Conservation (phyloP, 2,329 filamentous ascomycete genomes). For the Fusarium bactridioides region DNA sequence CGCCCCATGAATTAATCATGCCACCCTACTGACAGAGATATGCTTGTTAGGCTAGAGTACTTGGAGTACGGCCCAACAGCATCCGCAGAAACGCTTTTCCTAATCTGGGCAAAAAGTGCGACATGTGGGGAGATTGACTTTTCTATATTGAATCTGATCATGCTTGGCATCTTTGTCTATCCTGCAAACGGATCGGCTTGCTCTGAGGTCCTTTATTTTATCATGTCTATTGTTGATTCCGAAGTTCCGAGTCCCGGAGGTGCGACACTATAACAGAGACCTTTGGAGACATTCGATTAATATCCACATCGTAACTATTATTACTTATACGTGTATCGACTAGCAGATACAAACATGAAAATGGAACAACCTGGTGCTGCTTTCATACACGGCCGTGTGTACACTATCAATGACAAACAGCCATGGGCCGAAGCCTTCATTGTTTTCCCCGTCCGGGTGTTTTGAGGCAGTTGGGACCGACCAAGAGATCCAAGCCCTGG, state of each 20-base stretch:
- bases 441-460: background rate
- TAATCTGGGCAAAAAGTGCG: background rate
- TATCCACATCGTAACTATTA: too few relatives aligned
- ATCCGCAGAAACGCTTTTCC: background rate
- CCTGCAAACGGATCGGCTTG: background rate
- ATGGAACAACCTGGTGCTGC: background rate
- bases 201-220: too few relatives aligned
- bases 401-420: background rate
- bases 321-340: background rate
- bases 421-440: background rate
- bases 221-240: background rate
- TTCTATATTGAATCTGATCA: background rate
- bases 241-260: background rate
- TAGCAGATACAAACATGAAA: accelerated
- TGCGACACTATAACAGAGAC: background rate
- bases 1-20: background rate
- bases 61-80: background rate
- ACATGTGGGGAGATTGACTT: too few relatives aligned
- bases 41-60: background rate
- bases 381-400: background rate
- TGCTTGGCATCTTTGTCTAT: too few relatives aligned
- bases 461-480: background rate
- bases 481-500: background rate
- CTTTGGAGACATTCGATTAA: background rate
- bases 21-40: background rate